A percentile compares a stretch with the other conserved stretches of the same genome.
phyloP scores from a whole-genome alignment of 176 grass and related monocot species.

The Oryza nivara region DNA sequence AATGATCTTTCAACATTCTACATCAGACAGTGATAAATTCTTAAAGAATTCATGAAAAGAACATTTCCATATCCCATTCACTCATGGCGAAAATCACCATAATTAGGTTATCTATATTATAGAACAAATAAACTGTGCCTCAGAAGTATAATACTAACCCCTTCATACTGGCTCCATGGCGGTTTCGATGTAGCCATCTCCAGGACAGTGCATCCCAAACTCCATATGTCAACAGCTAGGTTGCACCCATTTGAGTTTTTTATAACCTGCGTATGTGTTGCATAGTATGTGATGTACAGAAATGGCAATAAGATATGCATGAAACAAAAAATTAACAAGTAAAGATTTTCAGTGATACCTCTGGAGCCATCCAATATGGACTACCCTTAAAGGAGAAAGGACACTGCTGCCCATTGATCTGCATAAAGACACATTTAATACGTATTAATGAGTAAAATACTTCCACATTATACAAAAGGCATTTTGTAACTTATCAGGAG shows the following conservation, averaged over 20 bases:
- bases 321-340: conserved; percentile 18
- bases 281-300: conserved; percentile 22
- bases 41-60: conserved; percentile 7
- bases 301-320: conserved; percentile 27
- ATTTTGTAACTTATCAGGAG: not conserved
- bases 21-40: conserved; percentile 6
- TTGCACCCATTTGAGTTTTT: conserved; percentile 98
- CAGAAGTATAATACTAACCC: conserved; percentile 59
- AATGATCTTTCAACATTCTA: conserved; percentile 22
- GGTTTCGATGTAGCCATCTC: conserved; percentile 99
- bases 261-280: conserved; percentile 70
- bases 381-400: conserved; percentile 98
- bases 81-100: not conserved
- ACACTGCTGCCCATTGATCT: conserved; percentile 95
- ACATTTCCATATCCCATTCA: conserved; percentile 5
- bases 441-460: not conserved
- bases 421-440: conserved; percentile 10
- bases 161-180: conserved; percentile 99
- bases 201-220: conserved; percentile 95
- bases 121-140: conserved; percentile 37
- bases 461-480: not conserved
- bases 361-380: conserved; percentile 99
- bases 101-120: conserved; percentile 3
- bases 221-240: conserved; percentile 98
- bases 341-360: conserved; percentile 63